Conservation (phyloP, 495 filamentous ascomycete species). For the Saxophila tyrrhenica region DNA sequence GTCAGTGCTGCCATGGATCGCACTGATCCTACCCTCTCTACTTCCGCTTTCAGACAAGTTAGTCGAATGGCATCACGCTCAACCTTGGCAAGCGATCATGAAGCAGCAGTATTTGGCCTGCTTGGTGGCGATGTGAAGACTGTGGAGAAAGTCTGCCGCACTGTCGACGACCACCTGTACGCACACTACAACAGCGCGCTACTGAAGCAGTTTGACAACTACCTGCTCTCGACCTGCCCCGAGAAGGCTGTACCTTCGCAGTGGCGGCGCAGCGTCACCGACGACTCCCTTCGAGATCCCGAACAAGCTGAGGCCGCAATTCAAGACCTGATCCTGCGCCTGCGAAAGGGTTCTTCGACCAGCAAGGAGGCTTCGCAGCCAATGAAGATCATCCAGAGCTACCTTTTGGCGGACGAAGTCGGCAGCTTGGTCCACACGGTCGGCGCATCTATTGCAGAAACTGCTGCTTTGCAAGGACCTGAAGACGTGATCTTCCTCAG, state of each 20-base stretch:
- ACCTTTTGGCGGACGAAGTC: slow-evolving; percentile 44
- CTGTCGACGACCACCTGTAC: slow-evolving; percentile 88
- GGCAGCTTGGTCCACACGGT: slow-evolving; percentile 10
- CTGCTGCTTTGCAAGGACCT: neutral
- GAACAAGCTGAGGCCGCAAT: slow-evolving; percentile 40
- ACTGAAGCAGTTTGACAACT: slow-evolving; percentile 53
- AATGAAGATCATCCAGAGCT: slow-evolving; percentile 54
- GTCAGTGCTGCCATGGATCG: slow-evolving; percentile 37
- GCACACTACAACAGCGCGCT: slow-evolving; percentile 76
- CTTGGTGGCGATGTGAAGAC: slow-evolving; percentile 71
- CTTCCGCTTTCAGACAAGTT: slow-evolving; percentile 66
- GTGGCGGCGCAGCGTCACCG: slow-evolving; percentile 35
- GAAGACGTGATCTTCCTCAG: neutral
- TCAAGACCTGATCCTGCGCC: slow-evolving; percentile 21
- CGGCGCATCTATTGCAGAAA: slow-evolving; percentile 9
- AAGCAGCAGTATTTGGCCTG: slow-evolving; percentile 80
- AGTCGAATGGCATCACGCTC: slow-evolving; percentile 65
- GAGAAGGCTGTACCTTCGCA: slow-evolving; percentile 31
- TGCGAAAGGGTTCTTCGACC: slow-evolving; percentile 12
- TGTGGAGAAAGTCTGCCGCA: slow-evolving; percentile 62
- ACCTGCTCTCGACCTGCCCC: slow-evolving; percentile 39
- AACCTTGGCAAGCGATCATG: slow-evolving; percentile 58
- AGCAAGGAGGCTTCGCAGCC: slow-evolving; percentile 42
- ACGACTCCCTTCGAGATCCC: slow-evolving; percentile 43
- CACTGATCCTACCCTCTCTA: slow-evolving; percentile 13